These are phyloP conservation scores for Abrus pulchellus DNA, from an alignment of 306 rosid species.

Conservation along the genomic window DNA sequence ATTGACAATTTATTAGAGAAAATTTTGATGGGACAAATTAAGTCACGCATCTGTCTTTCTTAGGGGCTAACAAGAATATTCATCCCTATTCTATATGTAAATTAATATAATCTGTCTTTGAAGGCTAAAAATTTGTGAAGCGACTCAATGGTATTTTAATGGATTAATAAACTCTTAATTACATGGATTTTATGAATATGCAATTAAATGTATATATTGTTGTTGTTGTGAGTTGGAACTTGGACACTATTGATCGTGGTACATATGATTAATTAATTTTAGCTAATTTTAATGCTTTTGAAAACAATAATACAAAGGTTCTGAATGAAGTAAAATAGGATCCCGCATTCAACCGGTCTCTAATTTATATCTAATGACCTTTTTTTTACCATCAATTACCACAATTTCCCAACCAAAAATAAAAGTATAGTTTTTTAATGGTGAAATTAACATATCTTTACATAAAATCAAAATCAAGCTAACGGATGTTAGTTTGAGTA, in stretches of 20 bases:
- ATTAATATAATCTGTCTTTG: neutral
- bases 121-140: constrained; percentile 12
- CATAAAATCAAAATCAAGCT: too few species aligned
- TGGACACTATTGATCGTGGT: neutral
- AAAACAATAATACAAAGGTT: too few species aligned
- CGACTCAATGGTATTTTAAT: neutral
- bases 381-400: too few species aligned
- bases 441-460: too few species aligned
- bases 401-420: too few species aligned
- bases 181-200: neutral
- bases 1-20: constrained; percentile 18
- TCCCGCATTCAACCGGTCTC: too few species aligned
- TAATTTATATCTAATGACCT: too few species aligned
- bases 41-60: neutral
- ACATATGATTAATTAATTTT: neutral
- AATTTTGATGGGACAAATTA: neutral
- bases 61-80: constrained; percentile 12
- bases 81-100: neutral
- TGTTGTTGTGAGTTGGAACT: neutral
- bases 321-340: too few species aligned
- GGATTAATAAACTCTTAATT: constrained; percentile 10
- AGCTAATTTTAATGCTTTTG: too few species aligned
- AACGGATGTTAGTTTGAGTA: too few species aligned
- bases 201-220: neutral
- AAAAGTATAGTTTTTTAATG: too few species aligned